Conservation (phyloP, 1,284 basidiomycete species). For the Meira nashicola region DNA sequence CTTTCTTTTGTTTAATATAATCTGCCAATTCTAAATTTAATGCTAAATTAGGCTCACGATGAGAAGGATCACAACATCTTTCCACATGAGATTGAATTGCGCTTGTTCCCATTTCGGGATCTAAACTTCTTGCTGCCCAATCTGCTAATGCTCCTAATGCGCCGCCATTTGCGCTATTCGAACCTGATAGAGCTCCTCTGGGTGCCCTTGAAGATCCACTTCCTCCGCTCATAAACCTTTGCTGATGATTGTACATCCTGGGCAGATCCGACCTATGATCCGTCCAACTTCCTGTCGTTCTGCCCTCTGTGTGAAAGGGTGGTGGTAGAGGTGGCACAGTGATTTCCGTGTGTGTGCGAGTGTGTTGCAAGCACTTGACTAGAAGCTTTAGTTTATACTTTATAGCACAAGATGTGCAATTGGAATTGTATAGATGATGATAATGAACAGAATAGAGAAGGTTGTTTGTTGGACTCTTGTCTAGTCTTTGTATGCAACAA, state of each 20-base stretch:
- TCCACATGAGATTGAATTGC: constrained; percentile 48
- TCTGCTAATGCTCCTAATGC: constrained; percentile 35
- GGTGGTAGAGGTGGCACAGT: too few species aligned
- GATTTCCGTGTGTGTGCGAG: too few species aligned
- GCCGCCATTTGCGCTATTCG: constrained; percentile 9
- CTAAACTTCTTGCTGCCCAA: constrained; percentile 40
- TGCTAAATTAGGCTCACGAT: constrained; percentile 83
- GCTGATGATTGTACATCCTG: constrained; percentile 16
- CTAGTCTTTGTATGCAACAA: too few species aligned
- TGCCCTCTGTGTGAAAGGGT: too few species aligned
- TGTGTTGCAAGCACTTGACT: too few species aligned
- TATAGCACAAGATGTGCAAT: too few species aligned
- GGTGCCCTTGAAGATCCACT: not conserved
- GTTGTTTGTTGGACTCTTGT: too few species aligned
- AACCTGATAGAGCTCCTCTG: constrained; percentile 11
- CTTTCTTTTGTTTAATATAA: constrained; percentile 88
- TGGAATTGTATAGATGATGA: too few species aligned
- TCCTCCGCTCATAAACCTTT: constrained; percentile 6
- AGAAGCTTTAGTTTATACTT: too few species aligned
- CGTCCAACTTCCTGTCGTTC: too few species aligned
- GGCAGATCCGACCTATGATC: too few species aligned
- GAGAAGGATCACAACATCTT: constrained; percentile 80
- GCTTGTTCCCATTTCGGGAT: constrained; percentile 31
- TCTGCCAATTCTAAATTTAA: constrained; percentile 90
- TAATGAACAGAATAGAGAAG: too few species aligned